Conservation (phyloP, 2,329 filamentous ascomycete species). For the Colletotrichum trifolii region DNA sequence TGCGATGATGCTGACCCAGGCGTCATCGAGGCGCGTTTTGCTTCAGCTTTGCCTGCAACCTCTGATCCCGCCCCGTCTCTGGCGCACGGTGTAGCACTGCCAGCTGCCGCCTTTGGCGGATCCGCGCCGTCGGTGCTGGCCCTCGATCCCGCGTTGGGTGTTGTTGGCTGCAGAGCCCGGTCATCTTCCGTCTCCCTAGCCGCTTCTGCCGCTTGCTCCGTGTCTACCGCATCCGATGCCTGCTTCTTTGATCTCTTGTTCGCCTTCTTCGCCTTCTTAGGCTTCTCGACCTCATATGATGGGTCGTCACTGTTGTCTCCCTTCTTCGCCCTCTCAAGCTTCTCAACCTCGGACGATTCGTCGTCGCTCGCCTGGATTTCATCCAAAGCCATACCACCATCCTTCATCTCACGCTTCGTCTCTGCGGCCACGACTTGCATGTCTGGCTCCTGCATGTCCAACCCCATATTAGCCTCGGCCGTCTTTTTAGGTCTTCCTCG, state of each 20-base stretch:
- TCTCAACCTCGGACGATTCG: not conserved
- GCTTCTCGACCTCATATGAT: not conserved
- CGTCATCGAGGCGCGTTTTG: conserved; percentile 29
- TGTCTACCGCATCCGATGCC: not conserved
- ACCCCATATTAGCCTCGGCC: conserved; percentile 36
- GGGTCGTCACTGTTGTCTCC: not conserved
- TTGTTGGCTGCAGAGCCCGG: conserved; percentile 24
- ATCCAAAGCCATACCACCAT: not conserved
- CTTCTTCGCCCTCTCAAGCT: not conserved
- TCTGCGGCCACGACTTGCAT: conserved; percentile 3
- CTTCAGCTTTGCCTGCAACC: conserved; percentile 23
- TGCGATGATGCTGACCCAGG: conserved; percentile 30
- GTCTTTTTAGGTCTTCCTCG: conserved; percentile 56
- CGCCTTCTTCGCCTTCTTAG: not conserved
- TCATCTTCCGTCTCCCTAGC: conserved; percentile 5
- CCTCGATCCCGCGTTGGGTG: conserved; percentile 16
- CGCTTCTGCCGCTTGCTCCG: not conserved
- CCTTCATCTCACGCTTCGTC: not conserved
- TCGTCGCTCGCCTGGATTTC: no score
- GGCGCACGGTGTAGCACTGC: not conserved
- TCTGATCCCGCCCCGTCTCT: conserved; percentile 33
- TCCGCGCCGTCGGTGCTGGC: conserved; percentile 7
- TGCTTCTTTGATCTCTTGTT: conserved; percentile 1
- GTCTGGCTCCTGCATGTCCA: conserved; percentile 22
- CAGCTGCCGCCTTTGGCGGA: conserved; percentile 15